These are phyloP conservation scores for Catharanthus roseus DNA, from an alignment of 257 asterid genomes.

Conservation along the genomic window DNA sequence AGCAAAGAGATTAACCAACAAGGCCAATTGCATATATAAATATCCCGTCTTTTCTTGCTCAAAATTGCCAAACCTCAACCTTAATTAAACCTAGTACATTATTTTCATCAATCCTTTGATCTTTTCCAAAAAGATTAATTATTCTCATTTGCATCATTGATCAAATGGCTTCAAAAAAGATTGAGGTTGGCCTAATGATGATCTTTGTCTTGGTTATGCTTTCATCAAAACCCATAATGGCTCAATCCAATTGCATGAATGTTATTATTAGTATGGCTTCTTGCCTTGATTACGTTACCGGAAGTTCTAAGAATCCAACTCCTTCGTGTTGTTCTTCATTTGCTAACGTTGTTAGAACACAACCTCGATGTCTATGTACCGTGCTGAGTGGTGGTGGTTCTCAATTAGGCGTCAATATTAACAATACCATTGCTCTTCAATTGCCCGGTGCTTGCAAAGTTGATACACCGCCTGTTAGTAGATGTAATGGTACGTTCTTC, in stretches of 20 bases:
- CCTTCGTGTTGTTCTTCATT: slow-evolving; percentile 54
- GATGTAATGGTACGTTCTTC: slow-evolving; percentile 57
- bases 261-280: slow-evolving; percentile 55
- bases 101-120: neutral
- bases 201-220: slow-evolving; percentile 18
- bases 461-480: slow-evolving; percentile 52
- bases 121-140: too few relatives aligned
- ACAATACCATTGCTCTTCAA: slow-evolving; percentile 51
- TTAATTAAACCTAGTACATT: neutral
- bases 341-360: slow-evolving; percentile 46
- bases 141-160: too few relatives aligned
- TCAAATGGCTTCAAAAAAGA: slow-evolving; percentile 42
- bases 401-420: slow-evolving; percentile 46
- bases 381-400: slow-evolving; percentile 44
- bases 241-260: slow-evolving; percentile 52
- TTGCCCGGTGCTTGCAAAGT: slow-evolving; percentile 52
- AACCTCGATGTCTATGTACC: slow-evolving; percentile 60
- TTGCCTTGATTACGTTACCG: slow-evolving; percentile 63
- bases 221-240: slow-evolving; percentile 20
- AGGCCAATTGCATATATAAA: too few relatives aligned
- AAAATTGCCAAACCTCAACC: slow-evolving; percentile 3
- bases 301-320: slow-evolving; percentile 40
- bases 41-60: neutral
- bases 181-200: slow-evolving; percentile 3
- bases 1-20: too few relatives aligned